Percentiles rank a stretch among this genome's conserved stretches.
These are phyloP conservation scores for Chamaecrista fasciculata DNA, from an alignment of 306 rosid genomes.

Conservation along the genomic window DNA sequence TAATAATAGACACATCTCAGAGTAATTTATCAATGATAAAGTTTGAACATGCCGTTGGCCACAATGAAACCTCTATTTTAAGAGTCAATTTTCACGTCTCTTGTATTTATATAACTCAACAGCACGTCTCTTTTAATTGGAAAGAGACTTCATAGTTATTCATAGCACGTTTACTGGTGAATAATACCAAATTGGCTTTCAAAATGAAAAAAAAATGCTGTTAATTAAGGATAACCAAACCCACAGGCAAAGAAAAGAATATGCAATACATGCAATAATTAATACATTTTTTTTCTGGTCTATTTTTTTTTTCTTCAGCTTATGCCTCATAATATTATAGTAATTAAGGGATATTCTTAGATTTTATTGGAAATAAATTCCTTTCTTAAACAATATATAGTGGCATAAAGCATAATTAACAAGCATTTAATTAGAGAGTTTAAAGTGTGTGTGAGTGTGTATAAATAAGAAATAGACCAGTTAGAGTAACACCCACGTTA, in stretches of 20 bases:
- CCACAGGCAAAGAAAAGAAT: slow-evolving; percentile 23
- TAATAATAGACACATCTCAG: too few relatives aligned
- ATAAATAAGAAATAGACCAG: too few relatives aligned
- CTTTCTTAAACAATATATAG: too few relatives aligned
- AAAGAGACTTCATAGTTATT: slow-evolving; percentile 21
- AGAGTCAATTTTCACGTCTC: background rate
- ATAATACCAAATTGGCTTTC: slow-evolving; percentile 28
- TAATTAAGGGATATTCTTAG: too few relatives aligned
- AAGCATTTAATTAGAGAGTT: too few relatives aligned
- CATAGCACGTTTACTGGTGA: background rate
- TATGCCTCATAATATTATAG: too few relatives aligned
- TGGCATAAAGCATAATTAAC: too few relatives aligned
- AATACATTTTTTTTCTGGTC: slow-evolving; percentile 14
- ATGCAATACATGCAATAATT: slow-evolving; percentile 17
- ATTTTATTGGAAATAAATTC: too few relatives aligned
- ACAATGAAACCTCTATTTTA: background rate
- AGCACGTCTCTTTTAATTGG: background rate
- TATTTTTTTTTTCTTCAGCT: background rate
- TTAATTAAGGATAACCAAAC: slow-evolving; percentile 4
- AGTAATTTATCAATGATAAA: too few relatives aligned
- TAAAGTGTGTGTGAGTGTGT: too few relatives aligned
- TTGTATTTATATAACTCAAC: background rate
- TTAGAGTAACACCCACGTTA: too few relatives aligned
- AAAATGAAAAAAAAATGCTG: background rate
- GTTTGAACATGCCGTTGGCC: background rate